A percentile compares a stretch with the other conserved stretches of the same genome.
Conservation (phyloP, 371 early-diverging fungal genomes). For the Mortierella sp. region DNA sequence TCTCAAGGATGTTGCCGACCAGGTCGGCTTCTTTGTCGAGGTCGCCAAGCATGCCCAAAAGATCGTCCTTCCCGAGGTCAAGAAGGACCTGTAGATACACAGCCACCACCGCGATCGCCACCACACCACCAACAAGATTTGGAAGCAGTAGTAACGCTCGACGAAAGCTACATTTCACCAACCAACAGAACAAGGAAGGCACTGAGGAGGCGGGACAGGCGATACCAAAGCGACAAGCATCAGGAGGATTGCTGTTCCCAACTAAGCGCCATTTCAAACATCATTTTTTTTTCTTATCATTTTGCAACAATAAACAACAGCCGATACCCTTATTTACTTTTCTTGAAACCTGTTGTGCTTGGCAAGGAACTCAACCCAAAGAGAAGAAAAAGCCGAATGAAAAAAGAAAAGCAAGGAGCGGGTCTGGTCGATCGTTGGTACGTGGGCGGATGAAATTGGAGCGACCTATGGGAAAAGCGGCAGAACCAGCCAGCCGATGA, state of each 20-base stretch:
- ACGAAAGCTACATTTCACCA: neutral
- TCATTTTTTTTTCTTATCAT: conserved; percentile 13
- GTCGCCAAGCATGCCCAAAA: conserved; percentile 66
- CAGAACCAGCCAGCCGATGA: conserved; percentile 7
- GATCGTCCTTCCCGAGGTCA: conserved; percentile 39
- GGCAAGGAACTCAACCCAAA: neutral
- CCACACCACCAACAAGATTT: neutral
- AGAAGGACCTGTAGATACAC: conserved; percentile 37
- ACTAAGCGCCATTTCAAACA: neutral
- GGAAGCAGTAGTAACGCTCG: neutral
- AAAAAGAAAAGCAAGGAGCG: neutral
- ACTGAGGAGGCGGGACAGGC: neutral
- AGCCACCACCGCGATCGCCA: neutral
- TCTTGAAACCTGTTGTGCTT: neutral
- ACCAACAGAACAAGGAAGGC: neutral
- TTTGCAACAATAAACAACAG: conserved; percentile 1
- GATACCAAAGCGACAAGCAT: neutral
- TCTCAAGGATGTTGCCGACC: conserved; percentile 81
- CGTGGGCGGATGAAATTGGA: neutral
- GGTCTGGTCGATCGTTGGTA: neutral
- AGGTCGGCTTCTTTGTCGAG: conserved; percentile 71
- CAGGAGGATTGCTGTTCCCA: neutral
- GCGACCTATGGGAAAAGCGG: neutral
- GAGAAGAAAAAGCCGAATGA: neutral
- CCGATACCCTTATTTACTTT: neutral